Percentiles rank a stretch among this genome's conserved stretches.
Conservation (phyloP, 257 asterid genomes). For the Solanum raphanifolium region DNA sequence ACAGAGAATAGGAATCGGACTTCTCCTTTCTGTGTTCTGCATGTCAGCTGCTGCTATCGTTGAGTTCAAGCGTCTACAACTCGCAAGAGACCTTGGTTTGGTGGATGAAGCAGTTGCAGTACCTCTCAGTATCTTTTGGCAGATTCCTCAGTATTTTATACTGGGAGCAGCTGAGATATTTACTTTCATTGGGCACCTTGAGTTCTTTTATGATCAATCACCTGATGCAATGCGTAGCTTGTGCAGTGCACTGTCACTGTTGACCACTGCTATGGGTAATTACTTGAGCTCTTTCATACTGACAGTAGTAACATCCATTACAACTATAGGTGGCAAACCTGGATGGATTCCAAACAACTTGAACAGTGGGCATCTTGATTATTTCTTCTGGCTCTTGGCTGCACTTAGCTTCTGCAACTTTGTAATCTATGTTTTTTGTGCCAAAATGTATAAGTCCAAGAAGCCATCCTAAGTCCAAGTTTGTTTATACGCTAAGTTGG, state of each 20-base stretch:
- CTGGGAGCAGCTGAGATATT: background rate
- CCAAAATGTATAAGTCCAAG: slow-evolving; percentile 59
- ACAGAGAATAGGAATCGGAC: background rate
- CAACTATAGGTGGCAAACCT: slow-evolving; percentile 49
- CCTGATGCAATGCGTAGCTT: slow-evolving; percentile 97
- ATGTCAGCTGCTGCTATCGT: background rate
- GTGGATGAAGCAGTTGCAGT: background rate
- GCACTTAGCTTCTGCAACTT: slow-evolving; percentile 61
- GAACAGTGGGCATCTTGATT: slow-evolving; percentile 74
- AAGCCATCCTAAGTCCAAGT: slow-evolving; percentile 30
- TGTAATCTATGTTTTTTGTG: slow-evolving; percentile 53
- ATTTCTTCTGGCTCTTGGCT: slow-evolving; percentile 79
- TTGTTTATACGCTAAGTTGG: background rate
- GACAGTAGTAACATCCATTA: slow-evolving; percentile 56
- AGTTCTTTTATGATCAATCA: slow-evolving; percentile 87
- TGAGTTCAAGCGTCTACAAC: background rate
- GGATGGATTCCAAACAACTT: slow-evolving; percentile 94
- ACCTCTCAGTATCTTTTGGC: background rate
- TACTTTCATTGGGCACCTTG: slow-evolving; percentile 23
- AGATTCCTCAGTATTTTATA: background rate
- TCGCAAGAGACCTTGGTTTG: background rate
- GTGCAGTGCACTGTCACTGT: slow-evolving; percentile 67
- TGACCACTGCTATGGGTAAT: slow-evolving; percentile 58
- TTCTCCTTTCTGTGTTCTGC: background rate
- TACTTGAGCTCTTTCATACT: slow-evolving; percentile 67